These are phyloP conservation scores for Vaccinium macrocarpon DNA, from an alignment of 148 eudicot genomes.

Conservation along the genomic window DNA sequence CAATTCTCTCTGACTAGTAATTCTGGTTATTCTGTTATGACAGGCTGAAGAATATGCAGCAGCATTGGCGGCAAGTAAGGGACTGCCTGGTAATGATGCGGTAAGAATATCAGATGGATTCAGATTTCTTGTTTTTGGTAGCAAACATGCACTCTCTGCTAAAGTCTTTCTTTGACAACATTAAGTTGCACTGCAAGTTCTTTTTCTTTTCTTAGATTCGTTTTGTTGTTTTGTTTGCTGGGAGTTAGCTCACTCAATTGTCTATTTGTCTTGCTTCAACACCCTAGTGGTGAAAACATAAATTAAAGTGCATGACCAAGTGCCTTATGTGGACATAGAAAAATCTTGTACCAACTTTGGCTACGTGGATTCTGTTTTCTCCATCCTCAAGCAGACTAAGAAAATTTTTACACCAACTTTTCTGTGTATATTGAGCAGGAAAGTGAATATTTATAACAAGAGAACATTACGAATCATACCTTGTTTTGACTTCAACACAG, in stretches of 20 bases:
- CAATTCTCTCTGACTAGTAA: neutral
- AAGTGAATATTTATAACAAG: neutral
- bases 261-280: neutral
- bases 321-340: neutral
- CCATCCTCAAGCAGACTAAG: neutral
- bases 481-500: too few relatives aligned
- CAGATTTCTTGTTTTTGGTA: neutral
- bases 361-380: neutral
- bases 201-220: neutral
- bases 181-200: neutral
- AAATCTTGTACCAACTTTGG: neutral
- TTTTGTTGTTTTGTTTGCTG: neutral
- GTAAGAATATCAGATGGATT: constrained; percentile 32
- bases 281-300: neutral
- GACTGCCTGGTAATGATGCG: constrained; percentile 49
- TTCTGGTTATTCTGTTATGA: neutral
- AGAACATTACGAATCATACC: neutral
- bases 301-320: neutral
- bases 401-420: neutral
- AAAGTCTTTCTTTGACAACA: neutral
- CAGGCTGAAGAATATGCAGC: constrained; percentile 92
- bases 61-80: constrained; percentile 83
- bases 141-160: neutral
- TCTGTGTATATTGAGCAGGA: neutral
- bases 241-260: constrained; percentile 1